Conservation (phyloP, 78 protist genomes). For the Isochrysis galbana region DNA sequence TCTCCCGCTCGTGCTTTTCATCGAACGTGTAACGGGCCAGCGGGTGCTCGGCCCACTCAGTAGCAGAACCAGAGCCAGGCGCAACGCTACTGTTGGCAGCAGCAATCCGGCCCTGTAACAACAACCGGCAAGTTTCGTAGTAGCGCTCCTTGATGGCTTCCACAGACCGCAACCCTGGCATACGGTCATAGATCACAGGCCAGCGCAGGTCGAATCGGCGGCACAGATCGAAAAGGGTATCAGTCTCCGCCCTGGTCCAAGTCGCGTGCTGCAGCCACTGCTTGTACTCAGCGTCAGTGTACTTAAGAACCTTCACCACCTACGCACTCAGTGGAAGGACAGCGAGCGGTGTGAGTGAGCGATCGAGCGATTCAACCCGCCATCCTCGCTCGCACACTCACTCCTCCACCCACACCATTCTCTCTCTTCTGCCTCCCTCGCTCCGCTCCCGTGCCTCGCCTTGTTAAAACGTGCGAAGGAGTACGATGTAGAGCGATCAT, state of each 20-base stretch:
- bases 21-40: neutral
- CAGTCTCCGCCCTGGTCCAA: neutral
- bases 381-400: no score
- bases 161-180: neutral
- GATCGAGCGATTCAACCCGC: no score
- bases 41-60: neutral
- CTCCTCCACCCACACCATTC: no score
- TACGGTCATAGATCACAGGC: neutral
- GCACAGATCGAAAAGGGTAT: neutral
- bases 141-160: slow-evolving; percentile 20
- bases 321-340: no score
- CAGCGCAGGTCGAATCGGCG: neutral
- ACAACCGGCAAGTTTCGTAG: neutral
- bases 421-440: no score
- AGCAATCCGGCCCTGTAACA: neutral
- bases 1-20: neutral
- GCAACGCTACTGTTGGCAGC: neutral
- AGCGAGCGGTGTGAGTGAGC: no score
- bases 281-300: neutral
- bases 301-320: neutral
- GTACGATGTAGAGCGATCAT: neutral
- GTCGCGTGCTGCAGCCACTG: neutral
- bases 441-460: no score
- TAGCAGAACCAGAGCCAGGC: neutral
- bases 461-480: slow-evolving; percentile 11